Evolutionary conservation across 2,329 filamentous ascomycete species (phyloP), one percentile per base, ranked within the genome.

Genomic region (Orbilia brochopaga): DNA sequence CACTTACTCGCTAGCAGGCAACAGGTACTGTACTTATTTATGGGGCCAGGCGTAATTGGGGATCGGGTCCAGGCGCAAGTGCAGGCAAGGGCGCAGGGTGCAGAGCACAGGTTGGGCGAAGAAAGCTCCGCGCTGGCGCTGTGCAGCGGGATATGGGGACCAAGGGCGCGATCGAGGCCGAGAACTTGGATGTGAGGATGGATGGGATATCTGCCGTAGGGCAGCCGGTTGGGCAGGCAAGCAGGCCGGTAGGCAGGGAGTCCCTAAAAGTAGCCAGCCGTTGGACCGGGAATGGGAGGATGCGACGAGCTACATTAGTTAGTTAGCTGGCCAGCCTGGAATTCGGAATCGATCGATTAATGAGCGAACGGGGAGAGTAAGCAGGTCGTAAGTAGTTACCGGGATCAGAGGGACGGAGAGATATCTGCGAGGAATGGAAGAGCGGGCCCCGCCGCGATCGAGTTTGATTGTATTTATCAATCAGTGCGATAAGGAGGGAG

Each of bases 51-150:
- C 37, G n/a, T 17, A 42, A 42, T 42, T 42, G 37, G n/a, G n/a
- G 11, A 42, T 56, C 46, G 21, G 46, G 46, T 42, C 57, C 59
- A 58, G 65, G 52, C 54, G 51, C 64, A 64, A 50, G 58, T 44
- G 13, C 35, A 44, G 32, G 32, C 21, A 44, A 62, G 44, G 58
- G 32, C 24, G 58, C 48, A 60, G 57, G 57, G 48, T 27, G 53
- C 51, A 51, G 51, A 57, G 60, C 53, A 57, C 57, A 17, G 60
- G 53, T 17, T 42, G 35, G 48, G 37, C 32, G 19, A 35, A 30
- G 58, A 59, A 70, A 60, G 66, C 59, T 70, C 66, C 66, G 59
- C 54, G 52, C 57, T 62, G 51, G 64, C 64, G 66, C 66, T 64
- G 19, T 59, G 59, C 66, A 63, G 59, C 66, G 66, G 66, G 59